Base-by-base conservation (phyloP, 1,284 basidiomycete genomes). In the Papiliotrema laurentii region DNA sequence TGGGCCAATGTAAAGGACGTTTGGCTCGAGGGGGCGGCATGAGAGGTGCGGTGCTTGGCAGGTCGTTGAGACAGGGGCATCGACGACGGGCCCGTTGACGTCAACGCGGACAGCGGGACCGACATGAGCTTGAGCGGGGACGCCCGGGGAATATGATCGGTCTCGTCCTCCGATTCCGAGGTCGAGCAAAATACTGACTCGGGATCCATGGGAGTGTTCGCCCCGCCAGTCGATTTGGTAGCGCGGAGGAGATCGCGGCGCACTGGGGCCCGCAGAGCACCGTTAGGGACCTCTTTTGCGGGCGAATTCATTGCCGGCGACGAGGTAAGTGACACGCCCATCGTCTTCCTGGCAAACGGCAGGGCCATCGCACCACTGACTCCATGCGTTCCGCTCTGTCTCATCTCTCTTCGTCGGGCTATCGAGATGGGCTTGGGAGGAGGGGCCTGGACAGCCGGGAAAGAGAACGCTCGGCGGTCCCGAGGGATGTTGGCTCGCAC, bases 401-500 rank as follows among this genome's bases (percentile, higher is more conserved):
- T 36, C 6, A 33, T 49, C 28, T 19, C 47, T 39, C 37, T 52
- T 49, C 28, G 26, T 43, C 38, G 4, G 25, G 33, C 35, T 33
- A 49, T 48, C 21, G 47, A 43, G 11, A 51, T 28, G 2, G 54
- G 53, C 18, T 47, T 21, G 5, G 58, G 44, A 21, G 53, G 38
- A n/a, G 38, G 33, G 5, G 53, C 40, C 9, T 64, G 58, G 0
- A 58, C 45, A 4, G 63, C 61, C 2, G 68, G 68, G 47, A 71
- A 70, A 6, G 70, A 72, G 56, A 66, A 71, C 0, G 70, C 68
- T 25, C 70, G 61, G 18, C 68, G 60, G 49, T 66, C 67, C 18
- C 70, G 54, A 10, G 48, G 36, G 10, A 22, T 34, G 3, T 21
- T 19, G 40, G 33, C 45, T 39, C 30, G 48, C 25, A 27, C 27